Evolutionary conservation across 768 basidiomycete genomes (phyloP), one percentile per base, ranked within the genome.

Genomic region (Lentinus tigrinus): DNA sequence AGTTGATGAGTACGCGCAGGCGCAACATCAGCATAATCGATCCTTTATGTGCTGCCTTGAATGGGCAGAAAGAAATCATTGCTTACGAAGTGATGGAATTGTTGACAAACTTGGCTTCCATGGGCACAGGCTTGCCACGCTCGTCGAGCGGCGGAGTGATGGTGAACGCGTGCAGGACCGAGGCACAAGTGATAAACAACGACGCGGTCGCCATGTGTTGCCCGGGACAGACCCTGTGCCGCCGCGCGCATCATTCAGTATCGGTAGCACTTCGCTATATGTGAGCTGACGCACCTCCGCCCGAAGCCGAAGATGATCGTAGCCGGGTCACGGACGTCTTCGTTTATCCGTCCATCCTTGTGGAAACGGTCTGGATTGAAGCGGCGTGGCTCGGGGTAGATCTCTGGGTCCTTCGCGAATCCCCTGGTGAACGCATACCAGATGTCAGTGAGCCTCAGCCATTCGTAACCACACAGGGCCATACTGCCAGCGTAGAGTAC

Each of bases 311-410:
- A 49, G 28, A 38, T 23, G 27, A 38, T 27, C 1, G 8, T 2
- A 27, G 17, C 13, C 1, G 52, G 50, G 26, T 58, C 37, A 0
- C 27, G 16, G 11, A 28, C 23, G 3, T 4, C 16, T 3, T 8
- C 17, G 21, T 49, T 38, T 2, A 23, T 26, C 27, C 11, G 16
- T 1, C 48, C 48, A 13, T 46, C 23, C 21, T 26, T 46, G 21
- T 24, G 21, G 4, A 46, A 59, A 10, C 58, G 43, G 21, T 59
- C 58, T 4, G 58, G 58, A 8, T 44, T 3, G 52, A 59, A 59
- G 23, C 19, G 14, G 2, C 48, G 52, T 13, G 58, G 58, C 7
- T 59, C 52, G 17, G 51, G 27, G 31, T 54, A 59, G 4, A 40
- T 21, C 4, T 38, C 52, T 9, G 43, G 27, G 24, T 59, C 46